Evolutionary conservation across 176 grass and related monocot genomes (phyloP), one percentile per base, ranked within the genome.

Genomic region (Oryza glaberrima): DNA sequence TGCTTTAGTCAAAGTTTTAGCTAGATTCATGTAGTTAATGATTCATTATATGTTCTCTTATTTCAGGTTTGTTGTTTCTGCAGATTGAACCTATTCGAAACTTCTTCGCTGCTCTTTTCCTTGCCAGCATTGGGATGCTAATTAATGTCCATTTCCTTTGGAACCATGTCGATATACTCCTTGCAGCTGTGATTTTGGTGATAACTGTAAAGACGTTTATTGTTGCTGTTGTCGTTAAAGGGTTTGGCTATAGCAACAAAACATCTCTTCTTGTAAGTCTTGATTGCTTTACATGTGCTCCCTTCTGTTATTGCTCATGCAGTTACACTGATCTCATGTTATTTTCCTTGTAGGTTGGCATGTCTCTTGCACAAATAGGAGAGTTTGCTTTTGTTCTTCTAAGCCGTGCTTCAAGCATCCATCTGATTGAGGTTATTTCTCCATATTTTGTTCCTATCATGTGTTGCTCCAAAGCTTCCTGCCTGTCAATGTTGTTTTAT

Each of bases 41-140:
- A 88, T 95, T 73, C 88, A 85, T 84, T 84, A 88, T 89, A 90
- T 90, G 84, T 81, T 89, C 65, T 92, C 92, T 94, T 94, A 94
- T 94, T 94, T 94, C 86, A 90, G 85, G 88, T 89, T 96, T 94
- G 87, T 96, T 94, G 86, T 92, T 94, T 96, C 91, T 96, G 91
- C 94, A 99, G 97, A 96, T 99, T 34, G 97, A 99, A 91, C 97
- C 97, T 69, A 99, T 99, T 69, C 91, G 97, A 48, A 99, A 99
- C 73, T 89, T 99, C 83, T 99, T 99, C 64, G 97, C 97, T 67
- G 97, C 97, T 46, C 90, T 99, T 87, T 99, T 99, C 82, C 92
- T 99, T 86, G 97, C 97, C 82, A 99, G 97, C 85, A 96, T 99
- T 74, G 97, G 97, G 52, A 99, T 99, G 97, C 88, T 99, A 81